These are phyloP conservation scores for Globisporangium orthogonon DNA, from an alignment of 352 stramenopile species.

Conservation along the genomic window DNA sequence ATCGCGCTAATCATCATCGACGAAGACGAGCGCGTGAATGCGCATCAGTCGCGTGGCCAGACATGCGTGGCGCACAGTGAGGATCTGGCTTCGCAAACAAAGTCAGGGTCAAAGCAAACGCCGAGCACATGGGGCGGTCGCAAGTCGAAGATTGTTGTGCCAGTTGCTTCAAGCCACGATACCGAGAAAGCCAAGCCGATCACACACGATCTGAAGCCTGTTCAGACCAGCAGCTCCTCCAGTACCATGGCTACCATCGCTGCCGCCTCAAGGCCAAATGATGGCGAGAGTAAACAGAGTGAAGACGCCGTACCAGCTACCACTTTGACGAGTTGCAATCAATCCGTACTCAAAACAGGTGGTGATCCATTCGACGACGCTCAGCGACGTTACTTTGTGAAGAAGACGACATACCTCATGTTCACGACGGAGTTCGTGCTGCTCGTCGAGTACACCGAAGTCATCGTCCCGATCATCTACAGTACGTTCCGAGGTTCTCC, in stretches of 20 bases:
- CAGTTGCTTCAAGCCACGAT: neutral
- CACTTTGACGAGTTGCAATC: too few relatives aligned
- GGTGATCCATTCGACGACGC: too few relatives aligned
- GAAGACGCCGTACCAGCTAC: too few relatives aligned
- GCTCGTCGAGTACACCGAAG: constrained; percentile 7
- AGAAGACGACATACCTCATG: neutral
- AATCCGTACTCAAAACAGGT: too few relatives aligned
- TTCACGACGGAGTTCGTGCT: constrained; percentile 5
- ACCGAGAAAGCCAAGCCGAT: too few relatives aligned
- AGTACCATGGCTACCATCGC: too few relatives aligned
- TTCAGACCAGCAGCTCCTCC: too few relatives aligned
- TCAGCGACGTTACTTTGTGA: constrained; percentile 2
- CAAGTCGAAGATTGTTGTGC: neutral
- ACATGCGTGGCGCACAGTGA: neutral
- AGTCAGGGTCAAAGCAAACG: too few relatives aligned
- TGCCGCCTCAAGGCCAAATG: too few relatives aligned
- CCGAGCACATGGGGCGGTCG: neutral
- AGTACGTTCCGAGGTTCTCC: neutral
- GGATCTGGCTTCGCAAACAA: neutral
- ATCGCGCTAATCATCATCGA: constrained; percentile 8
- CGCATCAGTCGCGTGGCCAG: neutral
- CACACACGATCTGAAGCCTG: too few relatives aligned
- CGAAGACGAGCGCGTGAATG: neutral
- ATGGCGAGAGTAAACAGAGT: too few relatives aligned
- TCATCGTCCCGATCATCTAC: constrained; percentile 8